Evolutionary conservation across 345 rosid species (phyloP), one percentile per base, ranked within the genome.

Genomic region (Ceriops decandra): DNA sequence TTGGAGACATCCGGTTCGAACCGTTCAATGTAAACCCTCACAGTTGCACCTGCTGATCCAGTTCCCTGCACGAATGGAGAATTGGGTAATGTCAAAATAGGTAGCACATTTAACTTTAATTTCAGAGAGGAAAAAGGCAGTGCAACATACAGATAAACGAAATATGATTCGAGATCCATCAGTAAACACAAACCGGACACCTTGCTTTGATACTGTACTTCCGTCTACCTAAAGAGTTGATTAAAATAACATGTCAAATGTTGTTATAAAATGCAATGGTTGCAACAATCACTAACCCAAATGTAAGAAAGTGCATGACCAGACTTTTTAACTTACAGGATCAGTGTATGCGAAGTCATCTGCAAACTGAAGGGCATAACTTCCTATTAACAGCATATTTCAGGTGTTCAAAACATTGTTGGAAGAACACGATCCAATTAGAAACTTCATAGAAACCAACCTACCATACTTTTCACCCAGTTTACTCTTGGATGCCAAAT

Each of bases 31-130:
- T 91, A 95, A 66, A 87, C 71, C 79, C 97, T 83, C 70, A 95
- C 80, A 6, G 96, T 91, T 56, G 98, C 98, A 67, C 98, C 97
- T 20, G 97, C 93, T 57, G 97, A 89, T 69, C 98, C 96, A 70
- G 97, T 93, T 79, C 96, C 98, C 96, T 91, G 80, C 30, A 69
- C 59, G 56, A 46, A 65, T 8, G 27, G 47, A n/a, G 62, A 8
- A 59, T 35, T 15, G 42, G 5, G 68, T 72, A 58, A 69, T 22
- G 32, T 52, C 27, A 72, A 49, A 70, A 46, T 60, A 16, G 10
- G 27, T 11, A 46, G 57, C 19, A 7, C 11, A 57, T 54, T 35
- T 38, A 26, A 61, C 65, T 70, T 62, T 71, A 62, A 66, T 64
- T 66, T 57, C 57, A 11, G 6, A n/a, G 22, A 27, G 63, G 62